phyloP scores from a whole-genome alignment of 202 grass and related monocot species.

The Hordeum pubiflorum region DNA sequence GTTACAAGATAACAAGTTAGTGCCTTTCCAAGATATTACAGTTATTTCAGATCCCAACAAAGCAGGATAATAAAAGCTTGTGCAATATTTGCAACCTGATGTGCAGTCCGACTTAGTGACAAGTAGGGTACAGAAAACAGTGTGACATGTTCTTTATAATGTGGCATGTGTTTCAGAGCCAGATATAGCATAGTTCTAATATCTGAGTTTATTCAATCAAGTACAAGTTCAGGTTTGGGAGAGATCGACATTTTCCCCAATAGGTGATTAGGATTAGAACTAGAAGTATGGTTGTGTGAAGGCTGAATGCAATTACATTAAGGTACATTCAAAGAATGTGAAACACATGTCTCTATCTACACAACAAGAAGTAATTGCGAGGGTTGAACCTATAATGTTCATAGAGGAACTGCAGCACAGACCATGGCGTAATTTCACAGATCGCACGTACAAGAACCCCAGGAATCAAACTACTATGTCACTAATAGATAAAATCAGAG shows the following conservation, averaged over 20 bases:
- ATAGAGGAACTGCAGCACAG: too few relatives aligned
- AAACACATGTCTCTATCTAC: too few relatives aligned
- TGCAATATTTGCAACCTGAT: background rate
- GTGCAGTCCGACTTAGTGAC: background rate
- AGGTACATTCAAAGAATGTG: too few relatives aligned
- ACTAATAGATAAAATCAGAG: too few relatives aligned
- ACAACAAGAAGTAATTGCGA: too few relatives aligned
- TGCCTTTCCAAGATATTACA: background rate
- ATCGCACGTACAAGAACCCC: too few relatives aligned
- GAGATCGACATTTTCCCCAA: background rate
- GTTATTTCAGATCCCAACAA: background rate
- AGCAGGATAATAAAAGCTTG: background rate
- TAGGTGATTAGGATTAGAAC: background rate
- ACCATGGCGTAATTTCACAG: too few relatives aligned
- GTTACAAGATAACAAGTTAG: background rate
- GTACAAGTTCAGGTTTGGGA: background rate
- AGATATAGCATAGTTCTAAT: background rate
- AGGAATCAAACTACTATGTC: too few relatives aligned
- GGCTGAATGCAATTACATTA: too few relatives aligned
- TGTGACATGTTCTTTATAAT: background rate
- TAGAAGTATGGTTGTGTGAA: too few relatives aligned
- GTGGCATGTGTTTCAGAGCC: background rate
- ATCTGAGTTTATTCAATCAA: background rate
- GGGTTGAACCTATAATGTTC: too few relatives aligned
- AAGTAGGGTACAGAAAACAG: background rate